A percentile compares a stretch with the other conserved stretches of the same genome.
These are phyloP conservation scores for Pseudonitzschia multiseries DNA, from an alignment of 108 stramenopile genomes.

Conservation along the genomic window DNA sequence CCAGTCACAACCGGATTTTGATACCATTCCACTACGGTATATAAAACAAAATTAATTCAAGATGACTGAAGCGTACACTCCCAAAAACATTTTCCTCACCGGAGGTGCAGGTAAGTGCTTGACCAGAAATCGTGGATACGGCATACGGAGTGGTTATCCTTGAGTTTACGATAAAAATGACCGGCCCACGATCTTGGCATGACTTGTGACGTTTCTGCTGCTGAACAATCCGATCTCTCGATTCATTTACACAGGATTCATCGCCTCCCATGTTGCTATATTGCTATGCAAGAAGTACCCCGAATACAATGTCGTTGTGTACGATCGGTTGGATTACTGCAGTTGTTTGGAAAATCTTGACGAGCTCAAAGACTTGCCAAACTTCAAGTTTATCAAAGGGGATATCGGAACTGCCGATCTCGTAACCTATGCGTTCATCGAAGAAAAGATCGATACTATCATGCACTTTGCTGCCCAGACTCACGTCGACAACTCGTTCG, in stretches of 20 bases:
- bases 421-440: conserved; percentile 89
- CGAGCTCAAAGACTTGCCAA: conserved; percentile 75
- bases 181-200: neutral
- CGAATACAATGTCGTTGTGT: conserved; percentile 94
- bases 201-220: no score
- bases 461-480: conserved; percentile 99
- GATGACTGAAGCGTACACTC: conserved; percentile 54
- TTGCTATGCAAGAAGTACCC: conserved; percentile 95
- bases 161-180: neutral
- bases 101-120: conserved; percentile 89
- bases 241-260: conserved; percentile 63
- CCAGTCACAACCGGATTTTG: no score
- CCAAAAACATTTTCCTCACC: conserved; percentile 93
- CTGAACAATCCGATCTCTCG: neutral
- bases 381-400: conserved; percentile 98
- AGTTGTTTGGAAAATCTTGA: conserved; percentile 94
- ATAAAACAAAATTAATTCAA: no score
- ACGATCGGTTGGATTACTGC: conserved; percentile 97
- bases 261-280: conserved; percentile 95
- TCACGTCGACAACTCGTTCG: conserved; percentile 98
- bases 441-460: conserved; percentile 96
- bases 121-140: neutral
- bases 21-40: no score
- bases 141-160: neutral
- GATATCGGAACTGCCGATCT: conserved; percentile 94